These are phyloP conservation scores for Chlorella sp. DNA, from an alignment of 139 green algal species.

Conservation along the genomic window DNA sequence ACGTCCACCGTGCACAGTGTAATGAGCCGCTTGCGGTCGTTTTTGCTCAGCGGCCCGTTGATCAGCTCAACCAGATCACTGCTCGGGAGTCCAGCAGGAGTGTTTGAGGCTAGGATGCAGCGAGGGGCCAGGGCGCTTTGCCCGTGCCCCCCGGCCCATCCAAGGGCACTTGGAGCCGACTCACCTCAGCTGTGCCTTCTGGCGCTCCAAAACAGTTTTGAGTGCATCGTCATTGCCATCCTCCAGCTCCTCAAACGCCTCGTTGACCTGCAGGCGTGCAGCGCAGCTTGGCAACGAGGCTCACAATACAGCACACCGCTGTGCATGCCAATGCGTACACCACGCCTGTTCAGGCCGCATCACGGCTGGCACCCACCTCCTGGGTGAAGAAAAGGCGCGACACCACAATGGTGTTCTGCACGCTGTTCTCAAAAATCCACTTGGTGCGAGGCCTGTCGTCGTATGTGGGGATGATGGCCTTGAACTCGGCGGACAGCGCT, in stretches of 20 bases:
- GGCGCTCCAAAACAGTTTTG: constrained; percentile 65
- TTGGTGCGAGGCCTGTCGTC: constrained; percentile 84
- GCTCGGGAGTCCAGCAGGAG: background rate
- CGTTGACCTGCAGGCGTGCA: constrained; percentile 69
- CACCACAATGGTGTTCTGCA: constrained; percentile 87
- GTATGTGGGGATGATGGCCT: constrained; percentile 80
- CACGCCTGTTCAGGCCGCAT: background rate
- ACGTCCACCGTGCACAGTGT: constrained; percentile 96
- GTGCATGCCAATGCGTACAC: background rate
- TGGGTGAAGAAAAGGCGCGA: constrained; percentile 92
- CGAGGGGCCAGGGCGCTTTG: background rate
- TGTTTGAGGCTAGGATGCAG: background rate
- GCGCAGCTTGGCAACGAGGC: background rate
- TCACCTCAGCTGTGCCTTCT: constrained; percentile 75
- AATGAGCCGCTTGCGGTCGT: constrained; percentile 94
- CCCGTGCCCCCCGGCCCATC: too few relatives aligned
- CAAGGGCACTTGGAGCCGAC: too few relatives aligned
- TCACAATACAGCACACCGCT: background rate
- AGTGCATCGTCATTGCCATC: constrained; percentile 93
- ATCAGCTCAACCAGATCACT: constrained; percentile 87
- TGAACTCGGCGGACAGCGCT: constrained; percentile 79
- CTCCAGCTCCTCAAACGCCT: constrained; percentile 92
- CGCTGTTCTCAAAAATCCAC: constrained; percentile 89
- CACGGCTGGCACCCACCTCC: constrained; percentile 17
- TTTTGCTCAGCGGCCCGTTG: constrained; percentile 79